A percentile compares a stretch with the other conserved stretches of the same genome.
Conservation (phyloP, 164 flowering plant species). For the Houttuynia cordata region DNA sequence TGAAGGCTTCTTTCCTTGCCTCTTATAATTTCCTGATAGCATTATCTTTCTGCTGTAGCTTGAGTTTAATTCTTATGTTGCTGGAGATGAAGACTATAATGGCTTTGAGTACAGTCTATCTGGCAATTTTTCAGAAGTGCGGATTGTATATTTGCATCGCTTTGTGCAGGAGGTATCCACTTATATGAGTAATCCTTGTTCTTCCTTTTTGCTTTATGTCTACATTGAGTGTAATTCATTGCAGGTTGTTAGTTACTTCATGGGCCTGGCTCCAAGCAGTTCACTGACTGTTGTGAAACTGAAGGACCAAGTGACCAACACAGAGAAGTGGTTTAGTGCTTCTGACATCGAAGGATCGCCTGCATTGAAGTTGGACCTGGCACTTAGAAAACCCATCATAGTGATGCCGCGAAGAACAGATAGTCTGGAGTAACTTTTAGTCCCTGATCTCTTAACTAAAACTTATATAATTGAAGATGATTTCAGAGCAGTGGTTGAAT, state of each 20-base stretch:
- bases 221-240: slow-evolving; percentile 6
- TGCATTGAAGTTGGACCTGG: slow-evolving; percentile 80
- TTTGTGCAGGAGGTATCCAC: slow-evolving; percentile 81
- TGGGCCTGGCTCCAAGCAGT: slow-evolving; percentile 73
- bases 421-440: slow-evolving; percentile 60
- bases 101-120: slow-evolving; percentile 83
- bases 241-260: slow-evolving; percentile 73
- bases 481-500: neutral
- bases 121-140: slow-evolving; percentile 94
- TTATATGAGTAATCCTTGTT: neutral
- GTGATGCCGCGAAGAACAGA: slow-evolving; percentile 83
- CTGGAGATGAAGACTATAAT: slow-evolving; percentile 73
- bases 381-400: slow-evolving; percentile 81
- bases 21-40: neutral
- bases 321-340: slow-evolving; percentile 81
- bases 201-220: neutral
- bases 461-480: neutral
- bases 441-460: neutral
- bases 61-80: slow-evolving; percentile 58
- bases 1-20: too few relatives aligned
- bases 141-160: slow-evolving; percentile 82
- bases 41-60: slow-evolving; percentile 39
- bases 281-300: slow-evolving; percentile 48
- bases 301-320: slow-evolving; percentile 73
- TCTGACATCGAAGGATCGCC: slow-evolving; percentile 95